Percentiles rank a stretch among this genome's conserved stretches.
phyloP scores from a whole-genome alignment of 2,329 filamentous ascomycete genomes.

The Pseudogymnoascus sp. region DNA sequence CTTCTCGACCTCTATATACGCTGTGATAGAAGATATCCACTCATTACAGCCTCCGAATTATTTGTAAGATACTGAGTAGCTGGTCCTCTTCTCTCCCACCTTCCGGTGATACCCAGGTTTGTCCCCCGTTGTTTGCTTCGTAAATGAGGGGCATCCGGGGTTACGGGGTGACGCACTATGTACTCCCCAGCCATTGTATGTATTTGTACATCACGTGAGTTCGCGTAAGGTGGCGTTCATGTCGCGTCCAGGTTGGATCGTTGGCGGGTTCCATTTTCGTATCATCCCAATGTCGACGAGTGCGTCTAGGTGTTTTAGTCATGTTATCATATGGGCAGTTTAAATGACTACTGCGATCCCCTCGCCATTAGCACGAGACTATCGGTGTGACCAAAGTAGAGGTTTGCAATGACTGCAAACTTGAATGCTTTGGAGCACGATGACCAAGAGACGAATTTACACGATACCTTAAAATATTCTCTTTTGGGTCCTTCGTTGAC shows the following conservation, averaged over 20 bases:
- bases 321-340: neutral
- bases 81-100: neutral
- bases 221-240: neutral
- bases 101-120: neutral
- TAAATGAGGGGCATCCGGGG: conserved; percentile 6
- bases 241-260: neutral
- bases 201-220: neutral
- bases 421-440: neutral
- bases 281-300: neutral
- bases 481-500: conserved; percentile 85
- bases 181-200: neutral
- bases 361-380: neutral
- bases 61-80: neutral
- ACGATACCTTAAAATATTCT: conserved; percentile 76
- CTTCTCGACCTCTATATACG: neutral
- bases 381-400: neutral
- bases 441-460: conserved; percentile 20
- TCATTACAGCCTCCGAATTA: neutral
- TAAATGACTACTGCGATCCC: neutral
- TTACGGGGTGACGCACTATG: neutral
- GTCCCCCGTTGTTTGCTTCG: neutral
- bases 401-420: conserved; percentile 5
- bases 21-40: neutral
- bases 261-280: neutral
- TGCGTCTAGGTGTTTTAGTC: neutral